These are phyloP conservation scores for Pachysolen tannophilus DNA, from an alignment of 805 yeast genomes.

Conservation along the genomic window DNA sequence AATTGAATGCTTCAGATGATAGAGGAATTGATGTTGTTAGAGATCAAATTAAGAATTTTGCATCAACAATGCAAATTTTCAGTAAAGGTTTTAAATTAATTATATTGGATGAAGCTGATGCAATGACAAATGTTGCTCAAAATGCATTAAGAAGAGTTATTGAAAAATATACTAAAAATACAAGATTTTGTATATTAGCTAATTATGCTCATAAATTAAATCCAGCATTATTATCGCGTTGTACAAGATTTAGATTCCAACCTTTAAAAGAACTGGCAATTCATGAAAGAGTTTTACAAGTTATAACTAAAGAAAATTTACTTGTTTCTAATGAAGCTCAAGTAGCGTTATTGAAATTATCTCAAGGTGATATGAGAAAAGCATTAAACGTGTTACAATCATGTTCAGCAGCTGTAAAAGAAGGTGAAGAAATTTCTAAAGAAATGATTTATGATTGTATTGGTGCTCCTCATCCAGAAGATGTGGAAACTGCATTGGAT, in stretches of 20 bases:
- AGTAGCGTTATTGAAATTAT: slow-evolving; percentile 55
- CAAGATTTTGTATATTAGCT: slow-evolving; percentile 93
- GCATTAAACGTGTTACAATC: slow-evolving; percentile 93
- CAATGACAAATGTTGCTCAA: slow-evolving; percentile 86
- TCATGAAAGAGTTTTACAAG: slow-evolving; percentile 56
- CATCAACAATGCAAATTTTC: slow-evolving; percentile 91
- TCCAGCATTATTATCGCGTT: slow-evolving; percentile 90
- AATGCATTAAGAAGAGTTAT: slow-evolving; percentile 78
- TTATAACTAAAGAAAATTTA: slow-evolving; percentile 61
- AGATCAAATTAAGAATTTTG: slow-evolving; percentile 93
- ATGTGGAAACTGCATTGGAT: slow-evolving; percentile 66
- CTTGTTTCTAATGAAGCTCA: slow-evolving; percentile 51
- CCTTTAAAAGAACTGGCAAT: slow-evolving; percentile 71
- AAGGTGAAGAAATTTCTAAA: slow-evolving; percentile 49
- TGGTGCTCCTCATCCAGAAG: slow-evolving; percentile 91
- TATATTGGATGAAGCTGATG: slow-evolving; percentile 93
- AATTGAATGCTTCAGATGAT: slow-evolving; percentile 94
- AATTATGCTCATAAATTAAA: slow-evolving; percentile 93
- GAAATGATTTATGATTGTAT: slow-evolving; percentile 87
- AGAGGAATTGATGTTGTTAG: slow-evolving; percentile 98
- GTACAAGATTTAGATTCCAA: slow-evolving; percentile 89
- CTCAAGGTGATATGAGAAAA: slow-evolving; percentile 96
- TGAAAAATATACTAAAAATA: slow-evolving; percentile 88
- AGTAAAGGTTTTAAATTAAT: slow-evolving; percentile 78
- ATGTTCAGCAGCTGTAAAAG: slow-evolving; percentile 68